Base-by-base conservation (phyloP, 2,329 filamentous ascomycete genomes). In the Pestalotiopsis sp. region DNA sequence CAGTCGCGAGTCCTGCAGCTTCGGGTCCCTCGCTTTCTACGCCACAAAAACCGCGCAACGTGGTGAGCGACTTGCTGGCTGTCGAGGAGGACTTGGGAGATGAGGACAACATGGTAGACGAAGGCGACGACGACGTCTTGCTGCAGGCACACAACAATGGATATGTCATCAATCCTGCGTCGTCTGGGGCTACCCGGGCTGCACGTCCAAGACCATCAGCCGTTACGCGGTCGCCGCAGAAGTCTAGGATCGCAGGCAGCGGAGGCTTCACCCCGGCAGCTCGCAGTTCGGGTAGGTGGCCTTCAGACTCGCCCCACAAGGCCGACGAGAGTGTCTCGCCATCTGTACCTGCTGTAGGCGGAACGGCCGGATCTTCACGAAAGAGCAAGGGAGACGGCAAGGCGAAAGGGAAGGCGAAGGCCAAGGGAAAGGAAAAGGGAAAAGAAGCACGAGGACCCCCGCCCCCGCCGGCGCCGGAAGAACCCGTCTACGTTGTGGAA, bases 401-500 rank as follows among this genome's bases (percentile, higher is more conserved):
- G 31, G 31, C 9, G 31, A 36, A 36, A 36, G 31, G 31, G 31
- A 36, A 36, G 31, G 71, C 36, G 57, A 74, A 64, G 65, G 71
- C 38, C 49, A 70, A 59, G 66, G 45, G 27, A 74, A 6, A 52
- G 17, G 45, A n/a, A 9, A 52, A 52, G 20, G 45, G 66, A 27
- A 61, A 68, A 20, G 59, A 61, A 61, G 25, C 59, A 4, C 9
- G 9, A 14, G 31, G 17, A 39, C 3, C 73, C 71, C 1, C 74
- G 80, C 58, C 69, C 75, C 23, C 73, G 73, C 12, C 69, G 4
- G 66, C 73, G 73, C 12, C 69, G 4, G 66, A 74, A 0, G 73
- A 77, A 2, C 71, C 73, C 3, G 75, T 76, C 31, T 87, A 82
- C 78, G 80, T 82, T 13, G 83, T 87, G 1, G 79, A 85, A 59